These are phyloP conservation scores for Sporisorium graminicola DNA, from an alignment of 1,284 basidiomycete genomes.

Conservation along the genomic window DNA sequence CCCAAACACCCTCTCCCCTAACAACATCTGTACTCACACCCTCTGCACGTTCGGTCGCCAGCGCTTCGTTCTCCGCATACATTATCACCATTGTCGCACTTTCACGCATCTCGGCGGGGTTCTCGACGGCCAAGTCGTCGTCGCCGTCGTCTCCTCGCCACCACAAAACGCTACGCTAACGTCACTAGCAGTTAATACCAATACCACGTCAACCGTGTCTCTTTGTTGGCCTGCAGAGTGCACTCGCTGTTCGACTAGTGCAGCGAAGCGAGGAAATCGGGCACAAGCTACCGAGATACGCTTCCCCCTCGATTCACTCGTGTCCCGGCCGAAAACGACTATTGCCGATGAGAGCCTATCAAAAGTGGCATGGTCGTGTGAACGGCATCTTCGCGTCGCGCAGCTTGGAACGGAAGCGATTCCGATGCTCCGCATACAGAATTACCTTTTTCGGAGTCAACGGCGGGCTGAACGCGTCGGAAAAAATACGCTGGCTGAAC, in stretches of 20 bases:
- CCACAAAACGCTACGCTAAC: constrained; percentile 21
- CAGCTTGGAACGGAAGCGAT: neutral
- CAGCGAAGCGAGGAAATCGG: neutral
- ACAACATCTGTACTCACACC: constrained; percentile 43
- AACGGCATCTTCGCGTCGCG: constrained; percentile 14
- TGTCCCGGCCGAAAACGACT: constrained; percentile 7
- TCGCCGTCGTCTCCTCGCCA: neutral
- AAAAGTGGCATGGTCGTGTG: constrained; percentile 14
- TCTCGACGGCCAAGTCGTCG: neutral
- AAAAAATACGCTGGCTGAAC: neutral
- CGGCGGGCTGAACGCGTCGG: constrained; percentile 13
- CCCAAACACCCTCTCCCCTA: neutral
- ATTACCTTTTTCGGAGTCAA: constrained; percentile 10
- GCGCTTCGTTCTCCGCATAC: constrained; percentile 32
- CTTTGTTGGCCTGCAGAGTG: neutral
- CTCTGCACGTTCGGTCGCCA: constrained; percentile 31
- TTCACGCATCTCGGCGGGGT: constrained; percentile 15
- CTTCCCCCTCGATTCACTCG: neutral
- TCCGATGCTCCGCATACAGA: constrained; percentile 3
- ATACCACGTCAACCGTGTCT: constrained; percentile 50
- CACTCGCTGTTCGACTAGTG: neutral
- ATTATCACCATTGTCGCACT: constrained; percentile 14
- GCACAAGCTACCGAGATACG: neutral
- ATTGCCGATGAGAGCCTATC: neutral
- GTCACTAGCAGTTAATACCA: constrained; percentile 35